phyloP scores from a whole-genome alignment of 2,329 filamentous ascomycete genomes.

The Coniella lustricola region DNA sequence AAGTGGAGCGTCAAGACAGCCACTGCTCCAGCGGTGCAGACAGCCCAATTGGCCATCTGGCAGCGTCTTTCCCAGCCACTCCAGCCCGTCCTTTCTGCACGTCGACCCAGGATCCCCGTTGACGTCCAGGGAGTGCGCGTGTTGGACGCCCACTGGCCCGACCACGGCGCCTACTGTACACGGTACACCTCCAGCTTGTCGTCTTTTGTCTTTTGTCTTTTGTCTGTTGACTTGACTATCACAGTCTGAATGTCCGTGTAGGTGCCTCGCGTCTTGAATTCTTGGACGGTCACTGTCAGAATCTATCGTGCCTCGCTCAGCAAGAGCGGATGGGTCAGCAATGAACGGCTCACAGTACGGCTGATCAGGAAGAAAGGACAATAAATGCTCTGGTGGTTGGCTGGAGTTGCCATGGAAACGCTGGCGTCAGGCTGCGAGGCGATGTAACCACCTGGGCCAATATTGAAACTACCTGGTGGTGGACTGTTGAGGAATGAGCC shows the following conservation, averaged over 20 bases:
- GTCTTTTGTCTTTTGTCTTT: too few relatives aligned
- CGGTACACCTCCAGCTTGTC: too few relatives aligned
- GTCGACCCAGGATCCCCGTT: constrained; percentile 8
- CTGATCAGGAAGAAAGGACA: too few relatives aligned
- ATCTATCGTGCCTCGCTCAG: too few relatives aligned
- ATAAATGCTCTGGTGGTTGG: too few relatives aligned
- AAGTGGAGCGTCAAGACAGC: constrained; percentile 7
- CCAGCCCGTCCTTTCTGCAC: constrained; percentile 9
- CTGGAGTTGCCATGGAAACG: constrained; percentile 13
- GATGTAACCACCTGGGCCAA: constrained; percentile 9
- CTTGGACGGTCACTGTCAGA: too few relatives aligned
- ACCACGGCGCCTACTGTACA: not conserved
- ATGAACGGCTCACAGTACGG: too few relatives aligned
- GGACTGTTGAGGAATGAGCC: not conserved
- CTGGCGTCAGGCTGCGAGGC: constrained; percentile 1
- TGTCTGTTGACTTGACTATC: too few relatives aligned
- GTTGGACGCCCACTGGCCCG: constrained; percentile 22
- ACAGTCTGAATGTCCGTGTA: too few relatives aligned
- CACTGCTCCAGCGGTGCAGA: not conserved
- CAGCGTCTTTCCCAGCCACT: constrained; percentile 20
- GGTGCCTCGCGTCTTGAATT: too few relatives aligned
- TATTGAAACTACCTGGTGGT: constrained; percentile 1
- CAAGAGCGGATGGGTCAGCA: not conserved
- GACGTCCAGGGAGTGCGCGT: constrained; percentile 16
- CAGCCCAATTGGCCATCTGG: constrained; percentile 18